Percentiles rank a stretch among this genome's conserved stretches.
phyloP scores from a whole-genome alignment of 176 grass and related monocot species.

The Echinochloa phyllopogon region DNA sequence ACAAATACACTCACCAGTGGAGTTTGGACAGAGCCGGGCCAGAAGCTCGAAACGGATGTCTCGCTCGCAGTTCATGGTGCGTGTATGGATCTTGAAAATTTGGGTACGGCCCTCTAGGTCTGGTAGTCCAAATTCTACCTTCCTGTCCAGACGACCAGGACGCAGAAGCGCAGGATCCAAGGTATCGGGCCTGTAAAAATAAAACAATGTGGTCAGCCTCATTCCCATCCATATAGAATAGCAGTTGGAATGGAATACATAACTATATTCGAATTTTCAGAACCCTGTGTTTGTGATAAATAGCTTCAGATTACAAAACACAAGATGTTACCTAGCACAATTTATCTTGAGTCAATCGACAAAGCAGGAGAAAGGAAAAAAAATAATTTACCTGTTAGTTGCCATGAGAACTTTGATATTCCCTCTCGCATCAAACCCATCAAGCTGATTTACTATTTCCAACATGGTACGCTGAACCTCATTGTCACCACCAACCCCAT shows the following conservation, averaged over 20 bases:
- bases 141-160: conserved; percentile 87
- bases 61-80: conserved; percentile 92
- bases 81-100: conserved; percentile 96
- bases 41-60: conserved; percentile 91
- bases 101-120: conserved; percentile 91
- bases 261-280: not conserved
- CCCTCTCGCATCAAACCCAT: conserved; percentile 93
- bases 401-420: conserved; percentile 99
- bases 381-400: conserved; percentile 73
- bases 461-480: conserved; percentile 96
- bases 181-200: conserved; percentile 70
- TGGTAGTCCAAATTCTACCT: conserved; percentile 89
- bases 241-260: too few relatives aligned
- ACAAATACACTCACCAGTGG: conserved; percentile 68
- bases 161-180: conserved; percentile 84
- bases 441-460: conserved; percentile 97
- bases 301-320: not conserved
- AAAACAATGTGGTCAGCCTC: not conserved
- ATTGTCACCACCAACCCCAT: conserved; percentile 88
- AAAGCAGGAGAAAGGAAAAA: not conserved
- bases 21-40: conserved; percentile 92
- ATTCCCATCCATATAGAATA: not conserved
- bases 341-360: not conserved
- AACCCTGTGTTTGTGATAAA: conserved; percentile 27
- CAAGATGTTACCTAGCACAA: too few relatives aligned